phyloP scores from a whole-genome alignment of 495 filamentous ascomycete genomes.

The Penicillium ochrochloron region DNA sequence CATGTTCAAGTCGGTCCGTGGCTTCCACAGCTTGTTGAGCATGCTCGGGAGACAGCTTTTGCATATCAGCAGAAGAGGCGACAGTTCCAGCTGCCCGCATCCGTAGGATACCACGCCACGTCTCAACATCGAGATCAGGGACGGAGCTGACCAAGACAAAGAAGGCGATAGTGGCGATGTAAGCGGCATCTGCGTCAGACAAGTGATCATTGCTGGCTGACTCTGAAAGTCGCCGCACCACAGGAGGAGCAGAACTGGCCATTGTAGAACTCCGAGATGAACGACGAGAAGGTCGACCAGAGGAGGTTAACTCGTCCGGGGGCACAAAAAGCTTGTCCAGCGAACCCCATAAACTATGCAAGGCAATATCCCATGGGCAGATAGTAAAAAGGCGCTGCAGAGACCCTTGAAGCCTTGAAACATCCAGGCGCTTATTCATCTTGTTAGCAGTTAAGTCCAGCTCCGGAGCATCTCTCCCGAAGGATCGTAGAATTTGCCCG shows the following conservation, averaged over 20 bases:
- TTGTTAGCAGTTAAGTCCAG: slow-evolving; percentile 13
- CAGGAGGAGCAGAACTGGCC: slow-evolving; percentile 28
- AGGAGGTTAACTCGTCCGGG: slow-evolving; percentile 56
- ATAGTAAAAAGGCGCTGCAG: slow-evolving; percentile 42
- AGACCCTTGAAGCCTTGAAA: slow-evolving; percentile 38
- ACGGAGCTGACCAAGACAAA: slow-evolving; percentile 61
- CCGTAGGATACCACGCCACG: slow-evolving; percentile 55
- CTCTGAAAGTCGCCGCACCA: slow-evolving; percentile 36
- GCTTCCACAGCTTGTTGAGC: slow-evolving; percentile 40
- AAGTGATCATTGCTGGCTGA: slow-evolving; percentile 42
- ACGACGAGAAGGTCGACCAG: slow-evolving; percentile 40
- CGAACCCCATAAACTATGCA: slow-evolving; percentile 78
- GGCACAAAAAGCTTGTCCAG: slow-evolving; percentile 69
- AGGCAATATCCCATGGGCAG: slow-evolving; percentile 59
- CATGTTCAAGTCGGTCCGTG: slow-evolving; percentile 64
- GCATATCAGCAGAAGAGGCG: slow-evolving; percentile 49
- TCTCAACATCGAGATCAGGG: slow-evolving; percentile 46
- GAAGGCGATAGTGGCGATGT: slow-evolving; percentile 59
- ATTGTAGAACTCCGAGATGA: slow-evolving; percentile 43
- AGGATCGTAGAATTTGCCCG: slow-evolving; percentile 66
- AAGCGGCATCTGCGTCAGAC: slow-evolving; percentile 59
- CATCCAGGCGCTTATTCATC: slow-evolving; percentile 32
- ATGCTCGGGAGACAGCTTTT: slow-evolving; percentile 36
- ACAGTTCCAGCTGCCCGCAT: slow-evolving; percentile 60
- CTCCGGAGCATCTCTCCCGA: slow-evolving; percentile 49